Evolutionary conservation across 2,329 filamentous ascomycete species (phyloP), one percentile per base, ranked within the genome.

Genomic region (Cercospora sesami): DNA sequence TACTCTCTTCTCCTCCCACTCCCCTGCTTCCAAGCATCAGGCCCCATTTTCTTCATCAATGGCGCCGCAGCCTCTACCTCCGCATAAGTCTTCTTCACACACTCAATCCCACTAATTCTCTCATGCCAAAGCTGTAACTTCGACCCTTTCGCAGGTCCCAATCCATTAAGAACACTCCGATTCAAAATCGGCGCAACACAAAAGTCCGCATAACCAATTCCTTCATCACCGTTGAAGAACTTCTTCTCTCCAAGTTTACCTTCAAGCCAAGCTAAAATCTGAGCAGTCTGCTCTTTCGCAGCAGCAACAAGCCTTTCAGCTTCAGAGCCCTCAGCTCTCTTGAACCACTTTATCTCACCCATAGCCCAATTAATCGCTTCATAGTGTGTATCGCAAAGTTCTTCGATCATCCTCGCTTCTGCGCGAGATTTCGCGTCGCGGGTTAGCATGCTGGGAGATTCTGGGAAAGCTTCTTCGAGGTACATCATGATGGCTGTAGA

Each of bases 401-500:
- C 75, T 30, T 78, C 74, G 48, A 78, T 74, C 73, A 77, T 75
- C 1, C 73, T 48, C 28, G 73, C 74, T 31, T 72, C 66, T 2
- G 76, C 74, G 8, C 73, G 63, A 5, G 33, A 60, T 39, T 69
- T 60, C 0, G 71, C 55, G 33, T 73, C 72, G 1, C 55, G 26
- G 9, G 45, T 45, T 0, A 76, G 62, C 7, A 77, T 23, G 9
- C 21, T 51, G 5, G 71, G 63, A 1, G 64, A 55, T 23, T 73
- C 66, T 2, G 76, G 75, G 48, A 71, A 76, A 26, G 72, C 72
- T 23, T 75, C 72, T 66, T 78, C 73, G 28, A 78, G 71, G 57
- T 76, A 78, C 65, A 73, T 73, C 28, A 76, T 70, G 48, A 79
- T 79, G 45, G 74, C 73, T 5, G 72, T 74, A 26, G 75, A 77